Evolutionary conservation across 441 rosid species (phyloP), one percentile per base, ranked within the genome.

Genomic region (Codiaeum variegatum): DNA sequence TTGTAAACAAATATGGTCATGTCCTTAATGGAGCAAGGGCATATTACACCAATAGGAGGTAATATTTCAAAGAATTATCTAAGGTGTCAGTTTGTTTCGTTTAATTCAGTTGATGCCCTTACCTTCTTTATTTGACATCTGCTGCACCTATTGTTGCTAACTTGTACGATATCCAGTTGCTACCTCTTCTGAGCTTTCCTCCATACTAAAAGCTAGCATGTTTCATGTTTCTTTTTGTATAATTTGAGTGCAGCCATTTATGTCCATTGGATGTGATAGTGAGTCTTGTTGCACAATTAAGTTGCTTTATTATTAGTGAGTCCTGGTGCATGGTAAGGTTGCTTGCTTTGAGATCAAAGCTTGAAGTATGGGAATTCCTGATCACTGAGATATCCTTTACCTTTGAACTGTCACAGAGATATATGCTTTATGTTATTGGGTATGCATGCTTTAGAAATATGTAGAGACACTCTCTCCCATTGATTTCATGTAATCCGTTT

Each of bases 31-130:
- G 93, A 15, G 92, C 93, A 5, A 86, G 97, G 76, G 81, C 84
- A 56, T 93, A 96, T 78, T 96, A 88, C 75, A 91, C 92, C 19
- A 93, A 93, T 62, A 74, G 97, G 69, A 93, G 99, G 97, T 89
- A 84, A 73, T 32, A 36, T 42, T 67, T 70, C 76, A 34, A 36
- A 40, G 54, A 38, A 55, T 31, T 62, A 12, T 61, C 21, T 8
- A 18, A 16, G 5, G 1, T 47, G 52, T 47, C 5, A 40, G 44
- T 40, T 40, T 40, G 44, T 40, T 3, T 40, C 12, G 44, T 40
- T 40, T 40, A 40, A 40, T 40, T 40, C 44, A 40, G 13, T 13
- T 40, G 44, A 10, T 40, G 44, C 44, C 11, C 44, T 9, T 59
- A 26, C 24, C 4, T 66, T n/a, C 0, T 66, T 29, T 18, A 15